A percentile compares a stretch with the other conserved stretches of the same genome.
Conservation (phyloP, 441 rosid species). For the Syzygium malaccense region DNA sequence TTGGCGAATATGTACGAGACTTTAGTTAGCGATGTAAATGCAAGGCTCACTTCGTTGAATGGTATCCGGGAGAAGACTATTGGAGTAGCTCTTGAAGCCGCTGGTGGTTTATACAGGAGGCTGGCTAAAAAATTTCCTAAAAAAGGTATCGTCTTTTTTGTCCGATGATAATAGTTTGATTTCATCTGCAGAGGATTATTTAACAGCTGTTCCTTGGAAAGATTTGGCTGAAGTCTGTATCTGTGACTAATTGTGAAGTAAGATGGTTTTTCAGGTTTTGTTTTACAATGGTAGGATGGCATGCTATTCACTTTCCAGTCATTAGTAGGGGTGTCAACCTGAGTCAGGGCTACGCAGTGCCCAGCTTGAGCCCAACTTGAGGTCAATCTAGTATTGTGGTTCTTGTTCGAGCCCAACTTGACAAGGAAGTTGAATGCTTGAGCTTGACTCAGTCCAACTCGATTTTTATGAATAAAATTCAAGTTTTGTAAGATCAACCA, state of each 20-base stretch:
- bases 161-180: neutral
- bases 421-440: neutral
- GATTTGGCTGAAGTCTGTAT: neutral
- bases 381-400: neutral
- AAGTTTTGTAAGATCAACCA: neutral
- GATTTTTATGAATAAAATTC: neutral
- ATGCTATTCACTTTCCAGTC: neutral
- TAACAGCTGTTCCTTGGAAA: neutral
- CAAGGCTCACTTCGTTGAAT: constrained; percentile 64
- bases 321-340: neutral
- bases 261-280: neutral
- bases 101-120: constrained; percentile 88
- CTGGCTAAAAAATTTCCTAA: constrained; percentile 85
- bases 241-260: neutral
- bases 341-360: neutral
- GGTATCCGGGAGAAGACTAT: constrained; percentile 75
- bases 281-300: neutral
- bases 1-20: constrained; percentile 89
- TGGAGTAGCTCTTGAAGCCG: constrained; percentile 93
- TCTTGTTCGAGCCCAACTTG: neutral
- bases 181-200: neutral
- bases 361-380: neutral
- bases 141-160: constrained; percentile 39
- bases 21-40: constrained; percentile 65
- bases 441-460: neutral